Conservation (phyloP, 495 filamentous ascomycete genomes). For the Hapsidospora chrysogenum region DNA sequence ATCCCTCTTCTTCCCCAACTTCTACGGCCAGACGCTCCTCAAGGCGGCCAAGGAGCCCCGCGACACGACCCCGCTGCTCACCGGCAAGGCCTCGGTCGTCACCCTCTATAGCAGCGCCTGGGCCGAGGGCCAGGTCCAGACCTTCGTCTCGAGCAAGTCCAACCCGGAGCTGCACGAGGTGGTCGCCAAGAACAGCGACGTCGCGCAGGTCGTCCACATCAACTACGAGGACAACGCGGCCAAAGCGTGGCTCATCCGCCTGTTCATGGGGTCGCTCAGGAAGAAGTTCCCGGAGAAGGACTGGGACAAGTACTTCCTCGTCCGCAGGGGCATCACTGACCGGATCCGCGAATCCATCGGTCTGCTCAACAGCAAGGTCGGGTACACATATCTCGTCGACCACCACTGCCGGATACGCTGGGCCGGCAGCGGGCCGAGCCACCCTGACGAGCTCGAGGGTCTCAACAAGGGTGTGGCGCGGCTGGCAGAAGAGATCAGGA, state of each 20-base stretch:
- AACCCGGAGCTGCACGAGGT: slow-evolving; percentile 49
- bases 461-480: slow-evolving; percentile 51
- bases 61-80: slow-evolving; percentile 58
- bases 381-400: slow-evolving; percentile 90
- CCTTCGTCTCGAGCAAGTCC: slow-evolving; percentile 43
- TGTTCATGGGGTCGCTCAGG: slow-evolving; percentile 50
- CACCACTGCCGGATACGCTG: slow-evolving; percentile 76
- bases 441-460: slow-evolving; percentile 49
- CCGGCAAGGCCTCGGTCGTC: slow-evolving; percentile 59
- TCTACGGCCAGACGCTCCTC: slow-evolving; percentile 58
- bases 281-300: slow-evolving; percentile 36
- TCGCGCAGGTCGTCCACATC: slow-evolving; percentile 61
- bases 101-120: slow-evolving; percentile 65
- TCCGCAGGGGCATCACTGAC: slow-evolving; percentile 59
- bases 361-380: slow-evolving; percentile 72
- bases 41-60: slow-evolving; percentile 17
- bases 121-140: slow-evolving; percentile 65
- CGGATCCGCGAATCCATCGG: slow-evolving; percentile 63
- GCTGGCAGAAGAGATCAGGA: slow-evolving; percentile 43
- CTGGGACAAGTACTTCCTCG: slow-evolving; percentile 65
- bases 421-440: slow-evolving; percentile 74
- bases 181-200: slow-evolving; percentile 23
- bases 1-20: slow-evolving; percentile 85
- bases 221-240: slow-evolving; percentile 71
- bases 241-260: slow-evolving; percentile 54